phyloP scores from a whole-genome alignment of 257 asterid species.

The Scutellaria barbata region DNA sequence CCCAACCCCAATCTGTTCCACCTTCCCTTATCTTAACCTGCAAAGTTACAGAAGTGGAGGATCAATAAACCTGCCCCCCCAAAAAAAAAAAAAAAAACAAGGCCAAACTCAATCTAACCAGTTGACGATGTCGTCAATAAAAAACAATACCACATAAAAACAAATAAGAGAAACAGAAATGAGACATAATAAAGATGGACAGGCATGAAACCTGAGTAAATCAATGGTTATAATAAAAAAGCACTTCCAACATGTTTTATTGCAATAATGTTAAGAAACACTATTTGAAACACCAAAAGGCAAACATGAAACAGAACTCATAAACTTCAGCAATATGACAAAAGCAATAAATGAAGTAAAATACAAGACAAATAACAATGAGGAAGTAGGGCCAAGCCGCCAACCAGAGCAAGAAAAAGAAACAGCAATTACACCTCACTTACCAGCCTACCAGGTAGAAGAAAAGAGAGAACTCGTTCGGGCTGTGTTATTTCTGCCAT shows the following conservation, averaged over 20 bases:
- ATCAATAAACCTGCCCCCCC: not conserved
- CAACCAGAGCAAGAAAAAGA: constrained; percentile 23
- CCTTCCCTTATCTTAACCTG: constrained; percentile 96
- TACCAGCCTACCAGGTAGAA: constrained; percentile 97
- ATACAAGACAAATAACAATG: not conserved
- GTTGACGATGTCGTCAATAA: not conserved
- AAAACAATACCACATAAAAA: not conserved
- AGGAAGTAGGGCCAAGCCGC: constrained; percentile 14
- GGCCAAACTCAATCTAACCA: constrained; percentile 7
- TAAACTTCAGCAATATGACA: not conserved
- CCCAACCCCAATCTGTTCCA: constrained; percentile 99
- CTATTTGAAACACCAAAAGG: not conserved
- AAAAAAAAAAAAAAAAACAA: not conserved
- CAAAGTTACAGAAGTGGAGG: constrained; percentile 34
- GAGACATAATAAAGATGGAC: constrained; percentile 25
- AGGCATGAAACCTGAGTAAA: constrained; percentile 27
- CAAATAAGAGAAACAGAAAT: constrained; percentile 12
- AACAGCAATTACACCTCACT: constrained; percentile 29
- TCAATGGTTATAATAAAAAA: constrained; percentile 15
- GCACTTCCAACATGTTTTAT: not conserved
- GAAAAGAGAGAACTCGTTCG: constrained; percentile 85
- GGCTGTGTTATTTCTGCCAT: constrained; percentile 90
- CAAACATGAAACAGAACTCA: constrained; percentile 4
- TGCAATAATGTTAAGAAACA: constrained; percentile 17
- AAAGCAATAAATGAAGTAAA: constrained; percentile 8